Evolutionary conservation across 1,284 basidiomycete species (phyloP).

Genomic region (Inonotus hispidus): DNA sequence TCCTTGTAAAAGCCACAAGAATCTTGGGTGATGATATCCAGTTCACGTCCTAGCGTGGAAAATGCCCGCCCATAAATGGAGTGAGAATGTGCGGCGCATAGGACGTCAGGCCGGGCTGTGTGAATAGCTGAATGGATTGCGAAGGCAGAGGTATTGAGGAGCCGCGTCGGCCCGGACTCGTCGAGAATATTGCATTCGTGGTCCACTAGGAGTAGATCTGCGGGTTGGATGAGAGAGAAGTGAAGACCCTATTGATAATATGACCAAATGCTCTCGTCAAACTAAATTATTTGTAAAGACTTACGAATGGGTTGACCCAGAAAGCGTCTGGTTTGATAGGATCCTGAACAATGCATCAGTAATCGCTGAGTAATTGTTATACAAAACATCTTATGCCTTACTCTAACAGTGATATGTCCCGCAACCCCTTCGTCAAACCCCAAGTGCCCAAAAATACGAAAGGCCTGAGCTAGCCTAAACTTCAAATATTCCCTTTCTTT

Average conservation of each 20-base stretch:
- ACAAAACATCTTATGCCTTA: slow-evolving; percentile 14
- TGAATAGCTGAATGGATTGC: slow-evolving; percentile 54
- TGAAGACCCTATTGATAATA: slow-evolving; percentile 31
- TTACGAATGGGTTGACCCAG: slow-evolving; percentile 50
- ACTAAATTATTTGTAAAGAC: slow-evolving; percentile 1
- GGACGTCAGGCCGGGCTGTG: slow-evolving; percentile 53
- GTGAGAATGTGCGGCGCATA: slow-evolving; percentile 63
- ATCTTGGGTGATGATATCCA: slow-evolving; percentile 50
- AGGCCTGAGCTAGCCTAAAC: slow-evolving; percentile 47
- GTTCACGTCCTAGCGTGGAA: slow-evolving; percentile 48
- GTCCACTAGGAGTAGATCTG: slow-evolving; percentile 43
- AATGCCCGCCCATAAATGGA: slow-evolving; percentile 59
- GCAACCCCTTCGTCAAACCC: slow-evolving; percentile 60
- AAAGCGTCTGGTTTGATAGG: slow-evolving; percentile 45
- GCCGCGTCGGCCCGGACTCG: slow-evolving; percentile 35
- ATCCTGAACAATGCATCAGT: slow-evolving; percentile 29
- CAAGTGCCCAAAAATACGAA: slow-evolving; percentile 46
- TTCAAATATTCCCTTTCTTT: slow-evolving; percentile 46
- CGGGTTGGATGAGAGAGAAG: slow-evolving; percentile 42
- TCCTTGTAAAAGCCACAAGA: slow-evolving; percentile 42
- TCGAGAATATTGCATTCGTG: slow-evolving; percentile 44
- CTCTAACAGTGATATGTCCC: slow-evolving; percentile 59
- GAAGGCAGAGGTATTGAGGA: slow-evolving; percentile 44
- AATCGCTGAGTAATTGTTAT: background rate
- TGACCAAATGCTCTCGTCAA: no score